Conservation (phyloP, 1,284 basidiomycete species). For the Coniferiporia weirii region DNA sequence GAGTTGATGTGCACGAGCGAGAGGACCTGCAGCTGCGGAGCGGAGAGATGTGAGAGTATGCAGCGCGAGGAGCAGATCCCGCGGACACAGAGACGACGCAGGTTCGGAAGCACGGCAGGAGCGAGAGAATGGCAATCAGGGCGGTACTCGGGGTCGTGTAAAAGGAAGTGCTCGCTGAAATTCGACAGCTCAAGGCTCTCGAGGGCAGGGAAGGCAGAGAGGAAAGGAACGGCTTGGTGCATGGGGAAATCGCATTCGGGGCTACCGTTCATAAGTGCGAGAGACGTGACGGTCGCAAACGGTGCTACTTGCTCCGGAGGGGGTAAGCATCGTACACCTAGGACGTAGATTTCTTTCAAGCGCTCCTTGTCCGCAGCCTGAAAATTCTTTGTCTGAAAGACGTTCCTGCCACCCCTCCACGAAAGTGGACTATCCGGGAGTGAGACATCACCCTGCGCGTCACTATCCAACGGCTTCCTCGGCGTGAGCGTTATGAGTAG, state of each 20-base stretch:
- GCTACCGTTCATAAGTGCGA: constrained; percentile 17
- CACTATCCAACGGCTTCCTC: constrained; percentile 6
- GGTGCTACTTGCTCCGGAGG: constrained; percentile 17
- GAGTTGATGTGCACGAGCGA: constrained; percentile 57
- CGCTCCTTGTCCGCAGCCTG: constrained; percentile 1
- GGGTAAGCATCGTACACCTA: constrained; percentile 6
- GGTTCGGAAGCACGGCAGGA: constrained; percentile 37
- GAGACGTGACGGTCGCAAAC: constrained; percentile 31
- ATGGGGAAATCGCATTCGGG: constrained; percentile 37
- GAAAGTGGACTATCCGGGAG: background rate
- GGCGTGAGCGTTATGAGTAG: constrained; percentile 9
- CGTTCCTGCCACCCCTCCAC: constrained; percentile 8
- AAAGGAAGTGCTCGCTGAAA: constrained; percentile 45
- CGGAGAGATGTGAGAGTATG: constrained; percentile 54
- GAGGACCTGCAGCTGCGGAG: constrained; percentile 52
- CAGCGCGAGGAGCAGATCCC: constrained; percentile 57
- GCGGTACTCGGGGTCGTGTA: constrained; percentile 19
- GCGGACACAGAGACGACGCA: constrained; percentile 50
- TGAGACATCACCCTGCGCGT: background rate
- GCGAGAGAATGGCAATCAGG: constrained; percentile 28
- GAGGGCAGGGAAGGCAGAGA: constrained; percentile 52
- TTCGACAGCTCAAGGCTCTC: constrained; percentile 46
- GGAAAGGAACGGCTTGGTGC: constrained; percentile 39
- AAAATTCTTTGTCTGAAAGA: constrained; percentile 7
- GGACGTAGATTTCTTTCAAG: constrained; percentile 11